These are phyloP conservation scores for Moniliophthora roreri DNA, from an alignment of 1,284 basidiomycete species.

Conservation along the genomic window DNA sequence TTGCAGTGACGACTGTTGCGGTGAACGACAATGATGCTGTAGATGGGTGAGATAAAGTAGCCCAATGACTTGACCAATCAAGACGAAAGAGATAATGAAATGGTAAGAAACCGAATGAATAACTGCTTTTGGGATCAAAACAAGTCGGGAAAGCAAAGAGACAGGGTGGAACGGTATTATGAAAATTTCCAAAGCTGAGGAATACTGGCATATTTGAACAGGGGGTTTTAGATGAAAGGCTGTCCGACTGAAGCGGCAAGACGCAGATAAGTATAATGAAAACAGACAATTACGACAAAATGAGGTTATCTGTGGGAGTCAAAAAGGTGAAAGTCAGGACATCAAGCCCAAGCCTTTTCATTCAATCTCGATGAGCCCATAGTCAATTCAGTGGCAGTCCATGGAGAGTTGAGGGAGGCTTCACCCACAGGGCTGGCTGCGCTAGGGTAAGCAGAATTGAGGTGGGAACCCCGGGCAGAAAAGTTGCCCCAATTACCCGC, in stretches of 20 bases:
- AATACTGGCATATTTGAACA: neutral
- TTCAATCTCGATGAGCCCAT: slow-evolving; percentile 54
- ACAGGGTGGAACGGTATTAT: neutral
- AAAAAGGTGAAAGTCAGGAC: slow-evolving; percentile 3
- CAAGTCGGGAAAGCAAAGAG: neutral
- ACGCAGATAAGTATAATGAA: neutral
- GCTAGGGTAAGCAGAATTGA: slow-evolving; percentile 53
- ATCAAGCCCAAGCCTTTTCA: slow-evolving; percentile 64
- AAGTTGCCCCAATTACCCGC: slow-evolving; percentile 74
- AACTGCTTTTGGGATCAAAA: neutral
- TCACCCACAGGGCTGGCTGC: slow-evolving; percentile 58
- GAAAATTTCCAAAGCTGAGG: neutral
- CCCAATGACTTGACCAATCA: slow-evolving; percentile 39
- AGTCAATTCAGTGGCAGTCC: slow-evolving; percentile 64
- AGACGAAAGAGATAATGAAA: slow-evolving; percentile 23
- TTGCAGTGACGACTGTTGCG: slow-evolving; percentile 28
- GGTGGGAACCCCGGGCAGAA: slow-evolving; percentile 51
- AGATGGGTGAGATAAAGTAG: slow-evolving; percentile 43
- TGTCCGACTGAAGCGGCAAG: slow-evolving; percentile 16
- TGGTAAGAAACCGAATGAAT: neutral
- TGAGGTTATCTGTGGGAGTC: slow-evolving; percentile 4
- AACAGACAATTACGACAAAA: neutral
- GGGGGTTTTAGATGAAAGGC: neutral
- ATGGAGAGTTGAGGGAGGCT: slow-evolving; percentile 55
- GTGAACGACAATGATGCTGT: slow-evolving; percentile 43